Base-by-base conservation (phyloP, 345 rosid genomes). In the Microthlaspi erraticum region DNA sequence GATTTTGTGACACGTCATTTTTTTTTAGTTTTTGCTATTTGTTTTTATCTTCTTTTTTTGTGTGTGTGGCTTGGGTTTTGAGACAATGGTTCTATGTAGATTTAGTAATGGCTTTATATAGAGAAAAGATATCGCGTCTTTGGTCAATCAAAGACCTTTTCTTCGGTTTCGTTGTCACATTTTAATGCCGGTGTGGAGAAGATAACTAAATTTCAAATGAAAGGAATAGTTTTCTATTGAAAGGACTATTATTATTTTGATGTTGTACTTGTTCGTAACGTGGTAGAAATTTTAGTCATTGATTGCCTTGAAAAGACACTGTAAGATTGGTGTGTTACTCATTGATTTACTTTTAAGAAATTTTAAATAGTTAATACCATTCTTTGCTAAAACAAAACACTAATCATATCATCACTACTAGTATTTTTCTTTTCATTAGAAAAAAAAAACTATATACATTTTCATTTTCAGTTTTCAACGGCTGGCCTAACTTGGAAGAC, bases 1-100 rank as follows among this genome's bases (percentile, higher is more conserved):
- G 17, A 50, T 5, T 44, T 69, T 69, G 37, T n/a, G 32, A 54
- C 26, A 54, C 18, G 33, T 31, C 56, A 49, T 50, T 0, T n/a
- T 34, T 59, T 9, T 68, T 23, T 23, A 0, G 6, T 7, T 17
- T 32, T 46, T 1, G 6, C 18, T 44, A 2, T 12, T 23, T 23
- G 4, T n/a, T 14, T 46, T 46, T 26, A 2, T 26, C 4, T 23
- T 23, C 3, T 26, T 26, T 26, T 26, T 26, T 26, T 26, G 29
- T n/a, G n/a, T n/a, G 4, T 26, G 29, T 46, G 6, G 43, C 14
- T 39, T 41, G 45, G 1, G 14, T 42, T 43, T 5, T 42, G 18
- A 37, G 36, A 51, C 1, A 13, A 29, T 31, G 19, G 19, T 2
- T 32, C 6, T 14, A n/a, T 32, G 33, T 55, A 32, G 8, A 33